Evolutionary conservation across 805 yeast species (phyloP).

Genomic region (Starmerella khaoyaiensis): DNA sequence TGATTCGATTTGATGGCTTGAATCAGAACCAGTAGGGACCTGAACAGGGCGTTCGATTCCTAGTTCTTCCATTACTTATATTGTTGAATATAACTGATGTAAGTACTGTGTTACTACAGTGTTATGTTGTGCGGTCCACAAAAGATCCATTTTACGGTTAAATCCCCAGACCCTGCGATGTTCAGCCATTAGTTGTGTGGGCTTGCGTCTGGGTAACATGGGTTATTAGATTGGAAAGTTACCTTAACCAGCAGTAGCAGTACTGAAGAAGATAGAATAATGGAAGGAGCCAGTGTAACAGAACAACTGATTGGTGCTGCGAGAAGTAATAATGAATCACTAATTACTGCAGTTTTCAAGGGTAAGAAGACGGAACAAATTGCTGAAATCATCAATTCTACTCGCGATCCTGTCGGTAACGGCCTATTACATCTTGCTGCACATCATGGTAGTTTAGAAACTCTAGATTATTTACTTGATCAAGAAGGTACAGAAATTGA

Average conservation of each 20-base stretch:
- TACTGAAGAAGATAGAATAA: not conserved
- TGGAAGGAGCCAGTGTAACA: slow-evolving; percentile 58
- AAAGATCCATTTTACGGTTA: too few relatives aligned
- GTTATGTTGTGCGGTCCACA: too few relatives aligned
- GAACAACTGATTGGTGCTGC: slow-evolving; percentile 81
- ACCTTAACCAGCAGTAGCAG: not conserved
- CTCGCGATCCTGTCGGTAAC: slow-evolving; percentile 68
- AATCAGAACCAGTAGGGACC: too few relatives aligned
- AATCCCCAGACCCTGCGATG: too few relatives aligned
- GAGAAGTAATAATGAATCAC: slow-evolving; percentile 74
- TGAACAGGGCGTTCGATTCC: slow-evolving; percentile 16
- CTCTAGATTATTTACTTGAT: slow-evolving; percentile 67
- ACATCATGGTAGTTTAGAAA: slow-evolving; percentile 68
- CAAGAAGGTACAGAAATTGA: slow-evolving; percentile 86
- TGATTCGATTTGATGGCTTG: too few relatives aligned
- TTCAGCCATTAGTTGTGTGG: too few relatives aligned
- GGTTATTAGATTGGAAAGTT: too few relatives aligned
- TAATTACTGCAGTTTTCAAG: slow-evolving; percentile 45
- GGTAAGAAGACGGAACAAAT: slow-evolving; percentile 26
- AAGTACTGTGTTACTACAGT: too few relatives aligned
- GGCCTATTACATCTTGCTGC: slow-evolving; percentile 74
- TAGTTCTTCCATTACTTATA: slow-evolving; percentile 21
- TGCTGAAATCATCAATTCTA: slow-evolving; percentile 47
- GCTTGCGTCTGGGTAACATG: too few relatives aligned
- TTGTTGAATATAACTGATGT: too few relatives aligned